Base-by-base conservation (phyloP, 2,329 filamentous ascomycete genomes). In the Claviceps capensis region DNA sequence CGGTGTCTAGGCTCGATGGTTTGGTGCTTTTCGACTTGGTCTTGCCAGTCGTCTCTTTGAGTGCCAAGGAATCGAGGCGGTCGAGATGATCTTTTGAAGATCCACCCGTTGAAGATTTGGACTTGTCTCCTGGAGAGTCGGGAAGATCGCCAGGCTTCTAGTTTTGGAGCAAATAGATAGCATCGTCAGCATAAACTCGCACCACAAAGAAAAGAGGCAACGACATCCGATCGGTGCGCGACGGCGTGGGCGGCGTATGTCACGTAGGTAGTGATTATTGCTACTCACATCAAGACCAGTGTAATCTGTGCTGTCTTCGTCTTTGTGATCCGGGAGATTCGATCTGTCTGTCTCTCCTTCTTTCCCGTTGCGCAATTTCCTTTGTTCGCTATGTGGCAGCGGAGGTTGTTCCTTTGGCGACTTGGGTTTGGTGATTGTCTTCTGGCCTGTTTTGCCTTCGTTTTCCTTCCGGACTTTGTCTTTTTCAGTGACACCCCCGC, bases 401-500 rank as follows among this genome's bases (percentile, higher is more conserved):
- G 87, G 88, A 30, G 86, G 88, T 19, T 83, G 85, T 63, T 91
- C 88, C 66, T 95, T 95, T 14, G 91, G 91, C 4, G 84, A 78
- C 57, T 87, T 84, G 4, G 90, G 90, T 55, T 82, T 83, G 65
- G 89, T 91, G 62, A 86, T 78, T 36, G 73, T 67, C 66, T 78
- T 86, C 66, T 76, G 79, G 58, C 77, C 83, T 3, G 76, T 82
- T 63, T 78, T 75, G 54, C 75, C 77, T 65, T 88, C 84, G 58
- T 83, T 76, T 40, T 77, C 76, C 62, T 85, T 83, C 55, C 80
- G 78, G 48, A 82, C 83, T 71, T 88, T 93, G 59, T 82, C 82
- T 68, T 94, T 95, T 64, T 90, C 86, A 26, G 85, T 88, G 43
- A 97, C 87, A 50, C 91, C 90, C 13, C 89, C 90, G 63, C 90